Evolutionary conservation across 192 early-diverging fungal species (phyloP), one percentile per base, ranked within the genome.

Genomic region (Spizellomyces punctatus): DNA sequence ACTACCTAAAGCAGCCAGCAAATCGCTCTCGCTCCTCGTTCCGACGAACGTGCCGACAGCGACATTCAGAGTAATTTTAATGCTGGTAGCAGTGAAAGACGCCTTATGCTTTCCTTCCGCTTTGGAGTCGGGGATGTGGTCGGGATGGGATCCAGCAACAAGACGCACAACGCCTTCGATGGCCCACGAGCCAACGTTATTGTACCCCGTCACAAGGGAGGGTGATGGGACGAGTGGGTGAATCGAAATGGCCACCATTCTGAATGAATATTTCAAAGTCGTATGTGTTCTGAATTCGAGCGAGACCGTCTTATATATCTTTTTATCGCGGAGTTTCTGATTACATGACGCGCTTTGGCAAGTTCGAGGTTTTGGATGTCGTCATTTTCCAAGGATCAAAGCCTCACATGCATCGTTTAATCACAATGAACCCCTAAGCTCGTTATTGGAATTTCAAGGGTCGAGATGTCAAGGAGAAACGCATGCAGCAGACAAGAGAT

Each of bases 211-310:
- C 9, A 72, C 71, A n/a, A 72, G 71, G 9, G 49, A 21, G 22
- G 71, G 49, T n/a, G 61, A 21, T 21, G 61, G 46, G 10, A 52
- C 62, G 8, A 72, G 49, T 42, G 71, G 71, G 43, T 72, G 71
- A 58, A 72, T 72, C 36, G 71, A 72, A 43, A 72, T 72, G 61
- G 44, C 49, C 4, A 72, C 71, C 71, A 72, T 72, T 36, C 27
- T 36, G 27, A 2, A 36, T 36, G 27, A 36, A 36, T 36, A 36
- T 36, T 36, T 36, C 27, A 36, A 0, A 2, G 0, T 36, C 3
- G 27, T 0, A 36, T 0, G 3, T 36, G 27, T 36, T 36, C 27
- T 36, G 27, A 36, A 3, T 36, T 36, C 27, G 3, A 36, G 27
- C 27, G 27, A 36, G 27, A 36, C 27, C 3, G 27, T 36, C 27